Evolutionary conservation across 805 yeast genomes (phyloP).

Genomic region (Brettanomyces nanus): DNA sequence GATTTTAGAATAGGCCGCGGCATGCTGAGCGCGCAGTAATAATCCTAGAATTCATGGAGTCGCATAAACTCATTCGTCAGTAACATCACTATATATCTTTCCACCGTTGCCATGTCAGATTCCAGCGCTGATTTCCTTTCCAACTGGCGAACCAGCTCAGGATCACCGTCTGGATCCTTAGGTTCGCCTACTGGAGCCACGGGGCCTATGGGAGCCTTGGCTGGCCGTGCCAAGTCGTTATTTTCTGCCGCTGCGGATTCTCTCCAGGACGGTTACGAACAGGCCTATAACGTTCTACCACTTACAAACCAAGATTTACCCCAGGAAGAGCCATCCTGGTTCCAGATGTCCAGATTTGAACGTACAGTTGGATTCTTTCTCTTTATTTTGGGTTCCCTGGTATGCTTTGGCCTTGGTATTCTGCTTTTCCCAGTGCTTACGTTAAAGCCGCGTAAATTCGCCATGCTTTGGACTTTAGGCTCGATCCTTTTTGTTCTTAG

Average conservation of each 20-base stretch:
- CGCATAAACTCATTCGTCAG: too few relatives aligned
- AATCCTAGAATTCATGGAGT: too few relatives aligned
- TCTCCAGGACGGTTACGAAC: constrained; percentile 30
- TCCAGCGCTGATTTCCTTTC: constrained; percentile 20
- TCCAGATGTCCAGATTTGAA: constrained; percentile 68
- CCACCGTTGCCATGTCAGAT: too few relatives aligned
- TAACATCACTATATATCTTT: too few relatives aligned
- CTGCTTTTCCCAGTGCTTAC: constrained; percentile 85
- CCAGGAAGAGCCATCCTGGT: constrained; percentile 69
- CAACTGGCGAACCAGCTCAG: constrained; percentile 18
- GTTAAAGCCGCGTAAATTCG: constrained; percentile 85
- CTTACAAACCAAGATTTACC: constrained; percentile 43
- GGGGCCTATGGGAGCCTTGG: constrained; percentile 3
- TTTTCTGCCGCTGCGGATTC: constrained; percentile 14
- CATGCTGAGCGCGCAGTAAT: too few relatives aligned
- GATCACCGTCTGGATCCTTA: too few relatives aligned
- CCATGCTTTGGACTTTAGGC: constrained; percentile 85
- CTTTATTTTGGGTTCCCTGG: constrained; percentile 67
- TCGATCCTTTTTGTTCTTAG: constrained; percentile 78
- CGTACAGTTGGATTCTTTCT: constrained; percentile 68
- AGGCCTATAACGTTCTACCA: constrained; percentile 61
- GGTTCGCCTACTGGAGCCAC: constrained; percentile 1
- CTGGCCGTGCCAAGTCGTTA: constrained; percentile 5
- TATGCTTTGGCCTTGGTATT: constrained; percentile 76
- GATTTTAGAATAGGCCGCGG: too few relatives aligned